Conservation (phyloP, 176 grass and related monocot genomes). For the Phragmites australis region DNA sequence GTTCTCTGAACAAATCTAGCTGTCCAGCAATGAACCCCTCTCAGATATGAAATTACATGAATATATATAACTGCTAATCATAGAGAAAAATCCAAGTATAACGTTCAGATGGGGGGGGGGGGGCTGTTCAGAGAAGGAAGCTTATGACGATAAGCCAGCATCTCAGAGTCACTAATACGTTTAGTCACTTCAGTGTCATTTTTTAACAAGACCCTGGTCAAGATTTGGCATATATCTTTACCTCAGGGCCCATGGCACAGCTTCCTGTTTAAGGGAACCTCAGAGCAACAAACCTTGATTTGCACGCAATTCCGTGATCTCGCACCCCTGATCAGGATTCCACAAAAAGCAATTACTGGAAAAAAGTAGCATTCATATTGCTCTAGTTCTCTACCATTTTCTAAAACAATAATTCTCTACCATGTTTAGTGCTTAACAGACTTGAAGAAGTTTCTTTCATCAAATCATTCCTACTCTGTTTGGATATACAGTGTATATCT, state of each 20-base stretch:
- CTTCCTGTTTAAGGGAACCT: conserved; percentile 41
- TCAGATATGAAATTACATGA: conserved; percentile 27
- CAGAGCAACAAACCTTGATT: conserved; percentile 31
- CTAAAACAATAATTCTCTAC: conserved; percentile 17
- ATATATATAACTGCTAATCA: too few relatives aligned
- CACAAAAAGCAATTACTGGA: background rate
- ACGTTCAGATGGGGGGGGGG: conserved; percentile 23
- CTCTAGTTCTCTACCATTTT: too few relatives aligned
- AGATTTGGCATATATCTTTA: conserved; percentile 38
- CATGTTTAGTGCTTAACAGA: conserved; percentile 47
- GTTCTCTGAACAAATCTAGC: conserved; percentile 29
- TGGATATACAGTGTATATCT: background rate
- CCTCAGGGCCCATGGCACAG: conserved; percentile 3
- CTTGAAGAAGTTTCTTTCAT: conserved; percentile 28
- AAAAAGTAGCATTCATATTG: conserved; percentile 38
- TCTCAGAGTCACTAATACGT: conserved; percentile 50
- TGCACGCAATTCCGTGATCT: conserved; percentile 36
- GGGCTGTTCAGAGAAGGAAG: conserved; percentile 34
- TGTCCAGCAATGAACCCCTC: conserved; percentile 23
- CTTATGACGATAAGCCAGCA: conserved; percentile 44
- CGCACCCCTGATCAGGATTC: conserved; percentile 24
- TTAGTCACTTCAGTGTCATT: conserved; percentile 45
- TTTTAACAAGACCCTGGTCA: conserved; percentile 26
- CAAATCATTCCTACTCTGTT: conserved; percentile 33
- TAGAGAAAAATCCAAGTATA: conserved; percentile 31